phyloP scores from a whole-genome alignment of 768 basidiomycete species.

The Arthromyces matolae region DNA sequence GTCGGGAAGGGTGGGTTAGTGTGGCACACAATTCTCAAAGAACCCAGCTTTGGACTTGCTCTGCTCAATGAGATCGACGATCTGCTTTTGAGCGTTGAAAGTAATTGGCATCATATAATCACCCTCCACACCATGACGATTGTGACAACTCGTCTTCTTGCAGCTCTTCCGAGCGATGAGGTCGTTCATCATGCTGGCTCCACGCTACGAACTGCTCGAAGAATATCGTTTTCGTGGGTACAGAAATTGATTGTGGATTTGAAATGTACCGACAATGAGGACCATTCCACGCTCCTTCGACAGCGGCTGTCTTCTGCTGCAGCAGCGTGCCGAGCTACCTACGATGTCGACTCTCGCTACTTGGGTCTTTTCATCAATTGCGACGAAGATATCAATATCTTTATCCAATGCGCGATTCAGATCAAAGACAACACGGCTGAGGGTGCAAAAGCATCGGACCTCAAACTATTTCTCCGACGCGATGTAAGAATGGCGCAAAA shows the following conservation, averaged over 20 bases:
- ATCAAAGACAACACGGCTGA: slow-evolving; percentile 23
- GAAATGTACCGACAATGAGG: slow-evolving; percentile 5
- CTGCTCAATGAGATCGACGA: slow-evolving; percentile 34
- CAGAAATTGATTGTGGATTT: neutral
- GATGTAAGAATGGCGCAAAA: slow-evolving; percentile 26
- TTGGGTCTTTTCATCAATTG: slow-evolving; percentile 15
- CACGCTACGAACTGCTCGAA: slow-evolving; percentile 24
- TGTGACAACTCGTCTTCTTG: slow-evolving; percentile 34
- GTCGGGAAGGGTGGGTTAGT: slow-evolving; percentile 12
- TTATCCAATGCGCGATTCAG: slow-evolving; percentile 22
- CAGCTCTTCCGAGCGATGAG: slow-evolving; percentile 7
- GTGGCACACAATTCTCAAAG: slow-evolving; percentile 39
- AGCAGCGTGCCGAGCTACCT: slow-evolving; percentile 12
- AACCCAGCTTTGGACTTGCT: slow-evolving; percentile 29
- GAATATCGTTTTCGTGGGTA: slow-evolving; percentile 7
- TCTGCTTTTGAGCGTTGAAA: slow-evolving; percentile 32
- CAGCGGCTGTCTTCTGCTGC: slow-evolving; percentile 6
- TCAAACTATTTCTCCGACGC: slow-evolving; percentile 23
- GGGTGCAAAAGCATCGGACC: neutral
- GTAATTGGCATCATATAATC: slow-evolving; percentile 37
- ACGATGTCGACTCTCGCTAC: slow-evolving; percentile 21
- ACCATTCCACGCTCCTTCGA: neutral
- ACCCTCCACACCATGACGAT: slow-evolving; percentile 31
- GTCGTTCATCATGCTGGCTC: slow-evolving; percentile 17
- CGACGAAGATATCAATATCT: slow-evolving; percentile 19